These are phyloP conservation scores for Fusarium algeriense DNA, from an alignment of 2,329 filamentous ascomycete species.

Conservation along the genomic window DNA sequence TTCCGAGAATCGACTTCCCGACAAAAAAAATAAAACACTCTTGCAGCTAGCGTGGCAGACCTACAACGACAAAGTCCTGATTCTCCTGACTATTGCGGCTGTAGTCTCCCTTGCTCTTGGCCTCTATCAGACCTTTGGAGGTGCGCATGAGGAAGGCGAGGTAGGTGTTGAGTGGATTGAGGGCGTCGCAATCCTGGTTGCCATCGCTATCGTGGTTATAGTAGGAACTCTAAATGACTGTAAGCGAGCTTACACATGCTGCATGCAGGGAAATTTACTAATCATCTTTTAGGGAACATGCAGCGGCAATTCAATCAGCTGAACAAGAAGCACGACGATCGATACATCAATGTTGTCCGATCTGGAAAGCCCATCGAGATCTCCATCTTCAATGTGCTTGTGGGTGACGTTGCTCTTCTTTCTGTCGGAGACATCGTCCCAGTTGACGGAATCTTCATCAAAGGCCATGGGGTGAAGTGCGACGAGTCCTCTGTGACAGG, in stretches of 20 bases:
- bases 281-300: too few species aligned
- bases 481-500: conserved; percentile 66
- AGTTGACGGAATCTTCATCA: not conserved
- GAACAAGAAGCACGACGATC: not conserved
- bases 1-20: not conserved
- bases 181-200: not conserved
- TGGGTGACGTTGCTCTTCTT: not conserved
- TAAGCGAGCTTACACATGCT: not conserved
- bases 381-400: not conserved
- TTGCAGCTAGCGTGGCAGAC: not conserved
- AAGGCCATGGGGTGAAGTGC: not conserved
- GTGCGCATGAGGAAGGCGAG: not conserved
- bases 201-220: not conserved
- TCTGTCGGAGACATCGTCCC: not conserved
- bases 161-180: not conserved
- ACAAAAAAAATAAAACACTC: not conserved
- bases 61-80: not conserved
- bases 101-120: not conserved
- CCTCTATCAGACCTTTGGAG: not conserved
- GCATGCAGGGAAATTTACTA: too few species aligned
- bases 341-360: not conserved
- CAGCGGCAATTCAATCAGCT: not conserved
- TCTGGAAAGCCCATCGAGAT: not conserved
- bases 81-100: not conserved
- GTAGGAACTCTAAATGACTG: not conserved